Evolutionary conservation across 2,329 filamentous ascomycete species (phyloP).

Genomic region (Elsinoe arachidis): DNA sequence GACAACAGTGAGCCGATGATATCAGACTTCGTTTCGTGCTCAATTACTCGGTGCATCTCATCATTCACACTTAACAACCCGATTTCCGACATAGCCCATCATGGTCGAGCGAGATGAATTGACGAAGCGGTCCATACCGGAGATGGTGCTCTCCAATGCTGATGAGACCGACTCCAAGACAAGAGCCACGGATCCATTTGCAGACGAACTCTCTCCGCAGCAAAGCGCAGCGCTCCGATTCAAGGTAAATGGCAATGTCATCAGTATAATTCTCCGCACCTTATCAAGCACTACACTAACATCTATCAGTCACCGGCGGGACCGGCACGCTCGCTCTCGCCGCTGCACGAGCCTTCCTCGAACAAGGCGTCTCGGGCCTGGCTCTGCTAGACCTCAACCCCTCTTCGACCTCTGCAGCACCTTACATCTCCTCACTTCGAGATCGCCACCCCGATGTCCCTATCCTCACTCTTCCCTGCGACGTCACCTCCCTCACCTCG

Average conservation of each 20-base stretch:
- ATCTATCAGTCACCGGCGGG: conserved; percentile 51
- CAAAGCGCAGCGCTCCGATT: conserved; percentile 38
- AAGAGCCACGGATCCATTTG: neutral
- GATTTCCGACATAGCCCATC: no score
- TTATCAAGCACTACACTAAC: neutral
- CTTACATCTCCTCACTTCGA: conserved; percentile 39
- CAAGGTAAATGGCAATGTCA: conserved; percentile 44
- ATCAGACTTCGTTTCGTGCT: no score
- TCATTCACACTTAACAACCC: no score
- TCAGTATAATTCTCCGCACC: conserved; percentile 20
- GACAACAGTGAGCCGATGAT: no score
- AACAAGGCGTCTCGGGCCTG: conserved; percentile 55
- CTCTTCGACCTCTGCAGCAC: conserved; percentile 31
- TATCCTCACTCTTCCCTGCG: conserved; percentile 45
- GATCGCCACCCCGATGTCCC: conserved; percentile 46
- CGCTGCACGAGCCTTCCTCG: conserved; percentile 54
- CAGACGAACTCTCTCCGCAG: neutral
- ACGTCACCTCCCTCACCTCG: conserved; percentile 49
- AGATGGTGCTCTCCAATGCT: conserved; percentile 4
- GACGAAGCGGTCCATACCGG: conserved; percentile 10
- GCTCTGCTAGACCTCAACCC: conserved; percentile 52
- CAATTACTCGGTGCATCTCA: no score
- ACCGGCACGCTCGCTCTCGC: conserved; percentile 55
- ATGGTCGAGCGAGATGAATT: conserved; percentile 8
- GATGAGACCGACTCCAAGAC: neutral